These are phyloP conservation scores for Solanum sitiens DNA, from an alignment of 257 asterid genomes.

Conservation along the genomic window DNA sequence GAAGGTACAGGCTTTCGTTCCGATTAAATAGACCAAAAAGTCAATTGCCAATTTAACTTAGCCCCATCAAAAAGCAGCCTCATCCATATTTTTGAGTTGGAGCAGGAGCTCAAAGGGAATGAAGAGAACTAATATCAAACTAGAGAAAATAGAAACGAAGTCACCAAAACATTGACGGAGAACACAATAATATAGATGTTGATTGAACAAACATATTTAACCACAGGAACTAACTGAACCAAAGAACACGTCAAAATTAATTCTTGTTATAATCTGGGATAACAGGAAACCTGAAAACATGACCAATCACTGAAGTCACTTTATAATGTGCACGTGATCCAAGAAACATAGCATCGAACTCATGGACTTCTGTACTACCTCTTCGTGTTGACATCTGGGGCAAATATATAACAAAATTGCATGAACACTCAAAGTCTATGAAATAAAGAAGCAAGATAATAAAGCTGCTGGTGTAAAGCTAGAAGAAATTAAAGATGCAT, in stretches of 20 bases:
- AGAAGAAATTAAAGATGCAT: background rate
- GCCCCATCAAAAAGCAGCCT: background rate
- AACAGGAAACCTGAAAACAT: conserved; percentile 72
- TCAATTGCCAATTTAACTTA: background rate
- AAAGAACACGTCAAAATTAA: background rate
- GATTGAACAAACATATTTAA: background rate
- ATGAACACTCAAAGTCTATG: background rate
- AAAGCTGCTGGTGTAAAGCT: background rate
- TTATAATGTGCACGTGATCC: conserved; percentile 56
- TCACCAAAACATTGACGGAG: background rate
- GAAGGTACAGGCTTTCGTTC: background rate
- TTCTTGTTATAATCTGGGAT: background rate
- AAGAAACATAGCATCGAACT: conserved; percentile 69
- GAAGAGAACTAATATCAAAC: background rate
- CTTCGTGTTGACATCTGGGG: conserved; percentile 75
- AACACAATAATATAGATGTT: background rate
- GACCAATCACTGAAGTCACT: conserved; percentile 96
- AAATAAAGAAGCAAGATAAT: background rate
- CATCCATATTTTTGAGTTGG: background rate
- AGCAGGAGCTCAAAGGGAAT: background rate
- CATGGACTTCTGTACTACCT: conserved; percentile 84
- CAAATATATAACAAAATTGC: conserved; percentile 1
- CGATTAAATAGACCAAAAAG: background rate
- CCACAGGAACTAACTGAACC: conserved; percentile 1
- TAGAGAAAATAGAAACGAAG: background rate